Evolutionary conservation across 352 stramenopile genomes (phyloP).

Genomic region (Phytophthora sp.): DNA sequence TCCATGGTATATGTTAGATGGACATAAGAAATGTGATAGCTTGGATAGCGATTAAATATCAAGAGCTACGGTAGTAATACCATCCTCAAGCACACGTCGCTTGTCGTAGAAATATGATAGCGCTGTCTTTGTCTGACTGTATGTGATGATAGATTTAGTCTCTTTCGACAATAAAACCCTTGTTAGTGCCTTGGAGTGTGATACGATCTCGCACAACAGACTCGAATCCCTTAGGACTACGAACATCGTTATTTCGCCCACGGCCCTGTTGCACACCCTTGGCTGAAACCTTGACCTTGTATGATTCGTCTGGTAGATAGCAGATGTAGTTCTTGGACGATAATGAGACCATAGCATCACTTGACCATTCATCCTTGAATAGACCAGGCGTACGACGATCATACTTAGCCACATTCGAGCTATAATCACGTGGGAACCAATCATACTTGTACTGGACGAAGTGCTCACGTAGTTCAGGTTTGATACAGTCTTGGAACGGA

Average conservation of each 20-base stretch:
- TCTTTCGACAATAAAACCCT: slow-evolving; percentile 27
- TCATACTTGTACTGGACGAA: too few species aligned
- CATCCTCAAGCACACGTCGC: slow-evolving; percentile 23
- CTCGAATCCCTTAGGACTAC: slow-evolving; percentile 24
- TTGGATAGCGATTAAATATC: slow-evolving; percentile 9
- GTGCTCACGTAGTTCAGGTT: too few species aligned
- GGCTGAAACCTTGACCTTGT: slow-evolving; percentile 23
- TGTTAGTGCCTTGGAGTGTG: too few species aligned
- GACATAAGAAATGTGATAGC: neutral
- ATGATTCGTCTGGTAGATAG: slow-evolving; percentile 24
- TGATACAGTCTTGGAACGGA: too few species aligned
- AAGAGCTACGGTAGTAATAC: slow-evolving; percentile 7
- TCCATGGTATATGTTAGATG: slow-evolving; percentile 17
- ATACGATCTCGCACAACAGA: slow-evolving; percentile 21
- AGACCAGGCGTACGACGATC: too few species aligned
- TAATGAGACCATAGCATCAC: slow-evolving; percentile 20
- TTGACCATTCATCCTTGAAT: slow-evolving; percentile 26
- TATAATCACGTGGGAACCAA: too few species aligned
- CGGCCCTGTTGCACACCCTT: slow-evolving; percentile 30
- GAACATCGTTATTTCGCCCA: slow-evolving; percentile 12
- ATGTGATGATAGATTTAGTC: slow-evolving; percentile 31
- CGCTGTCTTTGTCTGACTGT: slow-evolving; percentile 18
- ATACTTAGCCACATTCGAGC: too few species aligned
- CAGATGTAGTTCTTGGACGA: slow-evolving; percentile 32
- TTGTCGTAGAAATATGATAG: slow-evolving; percentile 38